Evolutionary conservation across 2,329 filamentous ascomycete species (phyloP).

Genomic region (Sphaerulina populicola): DNA sequence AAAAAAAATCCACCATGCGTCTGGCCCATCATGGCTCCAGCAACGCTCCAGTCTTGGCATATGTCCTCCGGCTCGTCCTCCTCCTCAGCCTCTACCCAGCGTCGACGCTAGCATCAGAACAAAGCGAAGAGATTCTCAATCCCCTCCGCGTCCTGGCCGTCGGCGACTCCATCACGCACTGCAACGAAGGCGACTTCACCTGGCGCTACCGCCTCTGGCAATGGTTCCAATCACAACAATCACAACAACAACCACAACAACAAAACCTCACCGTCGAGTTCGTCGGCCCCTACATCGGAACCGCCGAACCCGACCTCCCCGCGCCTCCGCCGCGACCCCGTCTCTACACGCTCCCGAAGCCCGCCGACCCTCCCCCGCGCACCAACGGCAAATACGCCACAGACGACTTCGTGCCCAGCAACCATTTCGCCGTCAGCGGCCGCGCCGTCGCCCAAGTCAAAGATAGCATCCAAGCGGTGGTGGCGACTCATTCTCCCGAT

Average conservation of each 20-base stretch:
- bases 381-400: neutral
- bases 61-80: neutral
- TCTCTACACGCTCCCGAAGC: neutral
- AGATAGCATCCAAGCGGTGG: too few species aligned
- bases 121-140: neutral
- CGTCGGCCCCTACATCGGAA: constrained; percentile 34
- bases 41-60: neutral
- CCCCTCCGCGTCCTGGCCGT: constrained; percentile 15
- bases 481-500: too few species aligned
- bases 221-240: constrained; percentile 29
- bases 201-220: constrained; percentile 39
- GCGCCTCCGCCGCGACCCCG: constrained; percentile 6
- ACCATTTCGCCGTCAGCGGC: constrained; percentile 24
- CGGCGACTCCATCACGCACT: constrained; percentile 23
- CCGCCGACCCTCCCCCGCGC: constrained; percentile 12
- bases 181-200: constrained; percentile 36
- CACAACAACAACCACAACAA: neutral
- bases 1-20: neutral
- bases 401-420: neutral
- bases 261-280: constrained; percentile 16
- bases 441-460: constrained; percentile 30
- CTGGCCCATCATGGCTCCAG: neutral
- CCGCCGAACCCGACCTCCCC: constrained; percentile 33
- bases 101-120: neutral
- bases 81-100: neutral